Base-by-base conservation (phyloP, 129 eudicot genomes). In the Tagetes patula region DNA sequence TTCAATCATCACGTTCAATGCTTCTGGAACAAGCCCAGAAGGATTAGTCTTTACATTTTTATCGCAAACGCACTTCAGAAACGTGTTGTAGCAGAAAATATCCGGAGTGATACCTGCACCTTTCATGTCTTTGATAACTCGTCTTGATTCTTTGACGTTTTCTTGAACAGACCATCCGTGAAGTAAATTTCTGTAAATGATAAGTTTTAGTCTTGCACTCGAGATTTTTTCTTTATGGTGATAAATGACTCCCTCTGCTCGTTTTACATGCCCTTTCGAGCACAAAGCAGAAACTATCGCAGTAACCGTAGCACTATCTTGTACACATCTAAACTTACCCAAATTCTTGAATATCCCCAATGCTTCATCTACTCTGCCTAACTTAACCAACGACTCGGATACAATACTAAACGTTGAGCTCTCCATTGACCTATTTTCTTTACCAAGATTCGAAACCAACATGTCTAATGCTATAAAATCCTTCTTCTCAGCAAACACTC, bases 11-110 rank as follows among this genome's bases (percentile, higher is more conserved):
- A 87, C 81, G 77, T 87, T 87, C 54, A 85, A 64, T 55, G 93
- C 89, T 52, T 85, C 84, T 0, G 89, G 89, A 60, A 87, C 87
- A 60, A 87, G 84, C 60, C 89, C 89, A 14, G 93, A 84, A 49
- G 89, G 89, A 69, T 87, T 87, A 7, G 81, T 45, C 74, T 82
- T 87, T 0, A 84, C 63, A 70, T 80, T 87, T 77, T 66, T 76
- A 82, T 77, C 77, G 60, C 87, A 87, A 71, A 87, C 70, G 61
- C 93, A 87, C 60, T 67, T 82, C 40, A 87, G 79, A 75, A 77
- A 85, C 36, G 85, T 82, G 77, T 85, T 85, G 71, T 65, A 85
- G 67, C 89, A 85, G 76, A 79, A 82, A 71, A 82, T 75, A 40
- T 87, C 89, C 1, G 85, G 89, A 49, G 34, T 59, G 49, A 87